Evolutionary conservation across 352 stramenopile genomes (phyloP), one percentile per base, ranked within the genome.

Genomic region (Phytopythium aichiense): DNA sequence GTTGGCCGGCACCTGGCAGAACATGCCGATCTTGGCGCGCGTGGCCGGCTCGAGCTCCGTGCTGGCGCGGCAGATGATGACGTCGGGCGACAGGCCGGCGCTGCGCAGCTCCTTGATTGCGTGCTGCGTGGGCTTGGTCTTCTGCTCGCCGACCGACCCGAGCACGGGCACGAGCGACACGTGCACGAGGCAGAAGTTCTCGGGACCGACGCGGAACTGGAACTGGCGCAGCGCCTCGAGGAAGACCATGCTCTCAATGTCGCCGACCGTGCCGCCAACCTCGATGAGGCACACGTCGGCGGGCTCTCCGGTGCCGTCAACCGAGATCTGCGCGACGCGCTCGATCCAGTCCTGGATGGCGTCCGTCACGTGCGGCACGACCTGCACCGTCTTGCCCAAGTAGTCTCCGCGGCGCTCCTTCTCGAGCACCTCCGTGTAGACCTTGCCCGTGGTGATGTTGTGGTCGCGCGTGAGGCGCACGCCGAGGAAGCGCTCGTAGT

Each of bases 91-190:
- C 11, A 99, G 76, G 60, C 98, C 98, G 20, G 98, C 84, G 25
- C 81, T 96, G 37, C 97, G 81, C 55, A 99, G 87, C 81, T 99
- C 97, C 68, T 98, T 98, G 65, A 99, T 98, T 20, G 95, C 97
- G 78, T 99, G 98, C 84, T 99, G 98, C 46, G 98, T 99, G 0
- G 98, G 98, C 84, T 99, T 99, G 20, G 98, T 99, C 85, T 99
- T 99, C 84, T 99, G 97, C 81, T 99, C 98, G 38, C 97, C 96
- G 20, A 99, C 96, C n/a, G 87, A 97, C 4, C 96, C 97, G 33
- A 99, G 89, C 56, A 99, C 95, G 0, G 98, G 98, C 52, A 99
- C 97, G 4, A 99, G 84, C 33, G 88, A 98, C 12, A 99, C 98
- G 82, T 99, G 98, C 38, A 98, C 97, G n/a, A 99, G 84, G 65